Conservation (phyloP, 176 grass and related monocot genomes). For the Urochloa ruziziensis region DNA sequence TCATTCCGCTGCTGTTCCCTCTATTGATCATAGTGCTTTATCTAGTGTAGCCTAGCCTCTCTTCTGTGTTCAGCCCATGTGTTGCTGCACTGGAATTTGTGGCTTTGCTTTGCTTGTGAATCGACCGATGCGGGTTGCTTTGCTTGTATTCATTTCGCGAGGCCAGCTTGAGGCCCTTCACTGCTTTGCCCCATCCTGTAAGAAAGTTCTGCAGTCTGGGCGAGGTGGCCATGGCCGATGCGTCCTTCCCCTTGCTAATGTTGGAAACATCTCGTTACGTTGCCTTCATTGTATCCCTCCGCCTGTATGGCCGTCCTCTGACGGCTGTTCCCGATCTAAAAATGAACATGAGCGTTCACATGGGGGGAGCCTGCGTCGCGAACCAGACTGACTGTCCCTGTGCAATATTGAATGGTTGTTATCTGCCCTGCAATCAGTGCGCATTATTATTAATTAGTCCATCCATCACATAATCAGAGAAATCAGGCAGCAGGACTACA, state of each 20-base stretch:
- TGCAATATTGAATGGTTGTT: not conserved
- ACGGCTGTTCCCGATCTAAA: slow-evolving; percentile 26
- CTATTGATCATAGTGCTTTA: not conserved
- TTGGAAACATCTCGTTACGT: slow-evolving; percentile 29
- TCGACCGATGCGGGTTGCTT: not conserved
- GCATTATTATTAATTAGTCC: not conserved
- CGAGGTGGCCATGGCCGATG: not conserved
- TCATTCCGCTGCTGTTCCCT: not conserved
- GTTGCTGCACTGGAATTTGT: not conserved
- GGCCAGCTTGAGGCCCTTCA: not conserved
- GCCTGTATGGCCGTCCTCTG: slow-evolving; percentile 2
- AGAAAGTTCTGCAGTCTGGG: not conserved
- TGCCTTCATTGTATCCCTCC: not conserved
- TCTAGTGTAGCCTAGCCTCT: too few species aligned
- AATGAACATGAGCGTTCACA: not conserved
- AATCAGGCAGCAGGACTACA: not conserved
- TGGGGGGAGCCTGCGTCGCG: not conserved
- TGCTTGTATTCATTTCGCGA: not conserved
- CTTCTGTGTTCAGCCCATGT: not conserved
- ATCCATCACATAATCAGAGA: not conserved
- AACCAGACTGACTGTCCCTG: slow-evolving; percentile 6
- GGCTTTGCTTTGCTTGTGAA: not conserved
- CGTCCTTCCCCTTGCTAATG: not conserved
- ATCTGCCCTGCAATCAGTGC: slow-evolving; percentile 20
- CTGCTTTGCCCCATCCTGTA: not conserved